Conservation (phyloP, 2,329 filamentous ascomycete genomes). For the Didymella segeticola region DNA sequence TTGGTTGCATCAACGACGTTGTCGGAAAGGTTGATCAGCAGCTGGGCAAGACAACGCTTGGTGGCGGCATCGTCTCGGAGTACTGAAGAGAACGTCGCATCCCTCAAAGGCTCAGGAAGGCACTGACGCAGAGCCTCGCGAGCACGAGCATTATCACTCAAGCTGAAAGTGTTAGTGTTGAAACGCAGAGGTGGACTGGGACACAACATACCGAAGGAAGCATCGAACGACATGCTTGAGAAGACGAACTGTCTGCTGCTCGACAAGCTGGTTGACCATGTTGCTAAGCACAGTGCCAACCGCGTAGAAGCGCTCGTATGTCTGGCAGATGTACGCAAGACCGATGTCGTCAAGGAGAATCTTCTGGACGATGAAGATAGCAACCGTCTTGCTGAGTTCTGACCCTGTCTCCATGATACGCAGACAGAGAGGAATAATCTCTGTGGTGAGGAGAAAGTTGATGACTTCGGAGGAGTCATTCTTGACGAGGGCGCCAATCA, state of each 20-base stretch:
- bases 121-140: slow-evolving; percentile 95
- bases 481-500: slow-evolving; percentile 96
- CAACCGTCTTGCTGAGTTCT: slow-evolving; percentile 97
- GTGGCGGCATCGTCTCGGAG: slow-evolving; percentile 96
- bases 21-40: slow-evolving; percentile 95
- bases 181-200: neutral
- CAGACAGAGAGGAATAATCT: slow-evolving; percentile 96
- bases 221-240: slow-evolving; percentile 98
- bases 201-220: slow-evolving; percentile 78
- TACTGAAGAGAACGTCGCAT: slow-evolving; percentile 95
- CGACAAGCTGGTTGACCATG: slow-evolving; percentile 97
- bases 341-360: slow-evolving; percentile 96
- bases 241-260: slow-evolving; percentile 93
- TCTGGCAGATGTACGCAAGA: slow-evolving; percentile 97
- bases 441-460: slow-evolving; percentile 96
- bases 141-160: slow-evolving; percentile 95
- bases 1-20: slow-evolving; percentile 68
- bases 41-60: slow-evolving; percentile 95
- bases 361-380: slow-evolving; percentile 99
- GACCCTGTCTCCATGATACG: slow-evolving; percentile 99
- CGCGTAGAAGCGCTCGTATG: slow-evolving; percentile 97
- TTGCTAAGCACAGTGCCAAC: slow-evolving; percentile 97
- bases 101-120: slow-evolving; percentile 95
- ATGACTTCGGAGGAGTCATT: slow-evolving; percentile 99
- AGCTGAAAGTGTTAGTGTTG: slow-evolving; percentile 57